Evolutionary conservation across 768 basidiomycete species (phyloP).

Genomic region (Suillus occidentalis): DNA sequence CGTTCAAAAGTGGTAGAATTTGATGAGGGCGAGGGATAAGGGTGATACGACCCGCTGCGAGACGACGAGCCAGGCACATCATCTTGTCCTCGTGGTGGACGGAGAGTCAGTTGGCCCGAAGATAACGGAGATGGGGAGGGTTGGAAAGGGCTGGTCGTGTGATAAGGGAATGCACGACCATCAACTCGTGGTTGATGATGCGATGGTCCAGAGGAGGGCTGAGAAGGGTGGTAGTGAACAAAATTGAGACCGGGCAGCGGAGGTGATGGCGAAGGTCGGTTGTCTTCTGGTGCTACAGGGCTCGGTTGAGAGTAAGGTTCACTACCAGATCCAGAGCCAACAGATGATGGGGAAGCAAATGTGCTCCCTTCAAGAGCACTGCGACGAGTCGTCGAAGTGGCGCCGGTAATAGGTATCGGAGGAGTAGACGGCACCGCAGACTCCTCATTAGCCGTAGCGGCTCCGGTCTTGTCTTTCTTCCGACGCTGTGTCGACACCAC

Average conservation of each 20-base stretch:
- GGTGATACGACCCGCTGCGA: constrained; percentile 29
- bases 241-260: constrained; percentile 55
- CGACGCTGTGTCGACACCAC: constrained; percentile 50
- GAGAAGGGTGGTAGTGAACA: constrained; percentile 52
- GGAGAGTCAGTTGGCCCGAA: constrained; percentile 28
- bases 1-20: constrained; percentile 52
- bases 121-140: constrained; percentile 45
- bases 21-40: constrained; percentile 41
- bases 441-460: constrained; percentile 29
- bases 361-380: constrained; percentile 49
- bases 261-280: constrained; percentile 69
- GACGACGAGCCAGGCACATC: constrained; percentile 39
- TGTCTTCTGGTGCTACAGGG: constrained; percentile 35
- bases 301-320: constrained; percentile 54
- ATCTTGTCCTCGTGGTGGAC: constrained; percentile 38
- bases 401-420: constrained; percentile 39
- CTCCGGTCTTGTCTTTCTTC: constrained; percentile 55
- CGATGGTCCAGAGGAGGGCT: constrained; percentile 36
- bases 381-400: constrained; percentile 48
- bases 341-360: constrained; percentile 45
- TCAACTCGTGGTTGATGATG: constrained; percentile 29
- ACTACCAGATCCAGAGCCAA: constrained; percentile 57
- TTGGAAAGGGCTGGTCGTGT: constrained; percentile 29
- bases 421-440: constrained; percentile 17
- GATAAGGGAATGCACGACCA: constrained; percentile 27